These are phyloP conservation scores for Cytidiella melzeri DNA, from an alignment of 768 basidiomycete species.

Conservation along the genomic window DNA sequence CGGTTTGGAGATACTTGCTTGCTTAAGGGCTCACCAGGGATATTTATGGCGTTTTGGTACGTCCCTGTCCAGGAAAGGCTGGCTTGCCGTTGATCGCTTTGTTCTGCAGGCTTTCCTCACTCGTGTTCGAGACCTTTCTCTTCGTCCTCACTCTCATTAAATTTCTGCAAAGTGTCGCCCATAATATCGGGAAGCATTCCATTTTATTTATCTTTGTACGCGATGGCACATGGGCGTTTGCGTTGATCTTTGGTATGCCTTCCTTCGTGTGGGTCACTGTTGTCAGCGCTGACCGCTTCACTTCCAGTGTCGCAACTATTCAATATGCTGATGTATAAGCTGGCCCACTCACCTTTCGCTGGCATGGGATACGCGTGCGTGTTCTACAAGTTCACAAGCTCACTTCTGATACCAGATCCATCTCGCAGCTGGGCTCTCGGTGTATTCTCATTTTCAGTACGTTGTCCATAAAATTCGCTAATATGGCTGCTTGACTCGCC, in stretches of 20 bases:
- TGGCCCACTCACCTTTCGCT: constrained; percentile 10
- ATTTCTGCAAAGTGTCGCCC: constrained; percentile 6
- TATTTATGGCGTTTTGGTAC: constrained; percentile 10
- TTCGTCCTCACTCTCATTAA: constrained; percentile 8
- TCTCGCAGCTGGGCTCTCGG: constrained; percentile 5
- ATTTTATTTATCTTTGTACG: constrained; percentile 8
- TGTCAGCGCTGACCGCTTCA: background rate
- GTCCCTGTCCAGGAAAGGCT: background rate
- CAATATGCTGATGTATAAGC: constrained; percentile 17
- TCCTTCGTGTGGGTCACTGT: background rate
- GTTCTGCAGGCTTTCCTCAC: constrained; percentile 7
- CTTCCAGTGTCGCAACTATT: constrained; percentile 13
- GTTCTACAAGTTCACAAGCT: background rate
- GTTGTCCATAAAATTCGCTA: background rate
- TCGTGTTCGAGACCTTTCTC: constrained; percentile 11
- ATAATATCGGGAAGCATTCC: background rate
- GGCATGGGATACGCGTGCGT: constrained; percentile 17
- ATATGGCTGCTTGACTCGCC: background rate
- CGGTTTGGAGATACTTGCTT: constrained; percentile 5
- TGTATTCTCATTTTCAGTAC: constrained; percentile 8
- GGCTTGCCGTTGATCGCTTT: background rate
- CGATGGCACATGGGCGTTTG: constrained; percentile 13
- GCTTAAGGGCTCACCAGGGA: constrained; percentile 1
- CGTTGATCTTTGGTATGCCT: constrained; percentile 9
- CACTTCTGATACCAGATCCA: background rate